These are phyloP conservation scores for Oenanthe sinensis DNA, from an alignment of 129 eudicot species.

Conservation along the genomic window DNA sequence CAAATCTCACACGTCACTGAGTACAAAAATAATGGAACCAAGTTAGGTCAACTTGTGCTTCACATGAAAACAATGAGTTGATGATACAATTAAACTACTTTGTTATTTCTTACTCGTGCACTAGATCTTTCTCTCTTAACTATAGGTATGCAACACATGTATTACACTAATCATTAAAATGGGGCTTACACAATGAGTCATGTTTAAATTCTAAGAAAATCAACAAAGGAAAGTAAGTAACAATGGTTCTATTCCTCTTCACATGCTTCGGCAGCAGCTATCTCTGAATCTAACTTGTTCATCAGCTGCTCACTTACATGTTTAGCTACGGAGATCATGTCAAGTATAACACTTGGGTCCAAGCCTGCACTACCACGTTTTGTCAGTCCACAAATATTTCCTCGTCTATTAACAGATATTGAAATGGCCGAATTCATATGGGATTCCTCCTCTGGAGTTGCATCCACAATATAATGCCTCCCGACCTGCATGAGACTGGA, in stretches of 20 bases:
- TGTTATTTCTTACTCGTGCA: no score
- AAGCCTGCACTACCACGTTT: constrained; percentile 87
- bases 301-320: constrained; percentile 76
- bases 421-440: constrained; percentile 87
- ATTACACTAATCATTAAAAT: no score
- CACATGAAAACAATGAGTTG: background rate
- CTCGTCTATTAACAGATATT: constrained; percentile 64
- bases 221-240: background rate
- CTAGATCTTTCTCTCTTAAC: no score
- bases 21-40: background rate
- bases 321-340: constrained; percentile 82
- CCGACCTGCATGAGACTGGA: constrained; percentile 44
- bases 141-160: no score
- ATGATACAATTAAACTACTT: background rate
- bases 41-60: background rate
- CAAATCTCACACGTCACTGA: background rate
- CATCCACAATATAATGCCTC: constrained; percentile 84
- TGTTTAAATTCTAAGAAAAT: no score
- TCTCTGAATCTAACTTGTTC: constrained; percentile 70
- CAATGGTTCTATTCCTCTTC: constrained; percentile 45
- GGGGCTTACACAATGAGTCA: background rate
- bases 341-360: constrained; percentile 72
- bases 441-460: constrained; percentile 92
- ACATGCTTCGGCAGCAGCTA: constrained; percentile 84
- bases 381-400: constrained; percentile 67